Base-by-base conservation (phyloP, 1,284 basidiomycete genomes). In the Ganoderma lucidum region DNA sequence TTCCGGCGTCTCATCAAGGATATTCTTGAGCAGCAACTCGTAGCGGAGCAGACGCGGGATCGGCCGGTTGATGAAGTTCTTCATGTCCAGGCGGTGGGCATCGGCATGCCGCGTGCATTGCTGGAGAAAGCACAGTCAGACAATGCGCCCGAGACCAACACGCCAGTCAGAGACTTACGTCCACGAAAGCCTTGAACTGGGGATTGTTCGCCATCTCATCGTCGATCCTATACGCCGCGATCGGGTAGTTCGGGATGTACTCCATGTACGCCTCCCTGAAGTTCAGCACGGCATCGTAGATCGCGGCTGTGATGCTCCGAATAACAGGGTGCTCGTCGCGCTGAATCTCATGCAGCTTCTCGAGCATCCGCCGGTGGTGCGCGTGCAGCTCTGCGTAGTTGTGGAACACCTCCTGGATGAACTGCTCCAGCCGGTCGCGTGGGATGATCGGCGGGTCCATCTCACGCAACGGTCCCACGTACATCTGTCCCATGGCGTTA, bases 231-330 rank as follows among this genome's bases (percentile, higher is more conserved):
- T 95, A 96, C 45, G 93, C 94, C 5, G 97, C 96, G 66, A 98
- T 94, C 0, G 97, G 97, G 78, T 98, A 98, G 80, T 97, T 93
- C 6, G 95, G 92, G 58, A 96, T 92, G 76, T 98, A 99, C 75
- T 95, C 91, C 86, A 95, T 89, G 80, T 99, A 99, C 17, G 94
- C 94, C 63, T 96, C 93, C 14, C 93, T 88, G 87, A 97, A 99
- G 78, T 97, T 95, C 68, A 99, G 85, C 3, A 95, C 95, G 0
- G 96, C 95, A 76, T 96, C 92, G 65, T 96, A 90, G 60, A 99
- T 86, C 2, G 96, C 87, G 63, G 96, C 96, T 1, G 95, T 96
- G 72, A 99, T 87, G 67, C 89, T 93, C 62, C 90, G 89, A 67
- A 99, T 91, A 61, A 88, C 80, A 0, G 97, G 96, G 78, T 96